Evolutionary conservation across 78 protist species (phyloP), one percentile per base, ranked within the genome.

Genomic region (Diacronema lutheri): DNA sequence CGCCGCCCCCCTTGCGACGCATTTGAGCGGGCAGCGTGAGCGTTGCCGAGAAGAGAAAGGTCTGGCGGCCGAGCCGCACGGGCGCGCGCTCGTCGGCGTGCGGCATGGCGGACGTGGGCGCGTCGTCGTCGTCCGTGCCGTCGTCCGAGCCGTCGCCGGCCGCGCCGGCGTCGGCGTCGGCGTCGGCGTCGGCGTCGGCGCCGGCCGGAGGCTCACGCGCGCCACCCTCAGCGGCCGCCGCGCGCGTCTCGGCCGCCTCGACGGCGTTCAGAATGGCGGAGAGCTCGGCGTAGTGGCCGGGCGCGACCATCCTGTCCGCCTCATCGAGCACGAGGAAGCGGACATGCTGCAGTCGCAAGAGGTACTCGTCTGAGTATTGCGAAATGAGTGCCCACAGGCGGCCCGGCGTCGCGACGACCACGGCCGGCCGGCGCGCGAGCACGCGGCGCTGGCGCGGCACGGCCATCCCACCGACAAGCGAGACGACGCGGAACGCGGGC

Each of bases 351-450:
- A 76, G 23, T 1, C 4, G 12, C 14, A 26, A 0, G 38, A 73
- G 80, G 29, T 29, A 37, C 14, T 12, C 25, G 33, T 4, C 2
- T 35, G 35, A 0, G 25, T 9, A 13, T 4, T 10, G 20, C 61
- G 20, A 16, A 19, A 76, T 55, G 31, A 76, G 33, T n/a, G 55
- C 83, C 83, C 83, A 76, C 13, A 80, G 61, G 11, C 84, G 68
- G 35, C 86, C 86, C 41, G 86, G 86, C 13, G 86, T 82, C 26
- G 79, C 74, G 25, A 82, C 86, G 29, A 68, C 50, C 14, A 82
- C 20, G 35, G 86, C 37, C 14, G 86, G 86, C 19, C 13, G 4
- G 35, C 1, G 2, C 26, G 9, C 19, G 55, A 82, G 60, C n/a
- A 31, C 62, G n/a, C 86, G 73, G 31, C 55, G 31, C 44, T 82